Conservation (phyloP, 164 flowering plant species). For the Saururus chinensis region DNA sequence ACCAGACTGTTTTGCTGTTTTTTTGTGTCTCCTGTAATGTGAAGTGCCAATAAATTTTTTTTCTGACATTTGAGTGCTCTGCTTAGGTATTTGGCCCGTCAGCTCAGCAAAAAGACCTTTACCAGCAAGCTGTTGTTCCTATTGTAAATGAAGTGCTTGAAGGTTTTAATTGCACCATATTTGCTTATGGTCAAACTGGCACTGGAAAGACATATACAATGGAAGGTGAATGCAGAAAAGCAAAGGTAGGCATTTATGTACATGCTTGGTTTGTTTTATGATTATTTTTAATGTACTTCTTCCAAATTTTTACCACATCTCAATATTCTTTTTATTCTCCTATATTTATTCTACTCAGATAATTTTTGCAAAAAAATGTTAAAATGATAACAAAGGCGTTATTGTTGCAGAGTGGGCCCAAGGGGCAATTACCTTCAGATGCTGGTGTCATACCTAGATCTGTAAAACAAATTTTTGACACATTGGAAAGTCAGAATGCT, state of each 20-base stretch:
- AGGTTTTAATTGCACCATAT: slow-evolving; percentile 94
- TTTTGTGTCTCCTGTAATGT: not conserved
- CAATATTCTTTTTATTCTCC: not conserved
- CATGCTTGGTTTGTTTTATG: not conserved
- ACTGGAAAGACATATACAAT: slow-evolving; percentile 95
- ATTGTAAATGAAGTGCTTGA: slow-evolving; percentile 92
- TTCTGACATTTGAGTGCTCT: not conserved
- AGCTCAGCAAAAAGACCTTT: slow-evolving; percentile 81
- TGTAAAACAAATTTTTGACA: slow-evolving; percentile 90
- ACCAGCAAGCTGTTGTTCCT: slow-evolving; percentile 83
- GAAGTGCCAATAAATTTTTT: not conserved
- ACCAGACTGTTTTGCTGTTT: too few species aligned
- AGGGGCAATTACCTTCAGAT: slow-evolving; percentile 73
- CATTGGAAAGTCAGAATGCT: slow-evolving; percentile 84
- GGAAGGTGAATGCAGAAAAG: slow-evolving; percentile 92
- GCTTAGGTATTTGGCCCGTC: slow-evolving; percentile 88
- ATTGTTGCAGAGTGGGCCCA: slow-evolving; percentile 54
- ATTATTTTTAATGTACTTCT: not conserved
- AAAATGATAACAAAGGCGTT: not conserved
- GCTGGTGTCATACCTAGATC: slow-evolving; percentile 98
- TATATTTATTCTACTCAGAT: not conserved
- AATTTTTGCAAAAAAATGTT: too few species aligned
- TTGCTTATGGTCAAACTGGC: slow-evolving; percentile 99
- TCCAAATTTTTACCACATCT: not conserved
- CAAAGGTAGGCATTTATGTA: slow-evolving; percentile 45